These are phyloP conservation scores for Helicostylum pulchrum DNA, from an alignment of 192 early-diverging fungal genomes.

Conservation along the genomic window DNA sequence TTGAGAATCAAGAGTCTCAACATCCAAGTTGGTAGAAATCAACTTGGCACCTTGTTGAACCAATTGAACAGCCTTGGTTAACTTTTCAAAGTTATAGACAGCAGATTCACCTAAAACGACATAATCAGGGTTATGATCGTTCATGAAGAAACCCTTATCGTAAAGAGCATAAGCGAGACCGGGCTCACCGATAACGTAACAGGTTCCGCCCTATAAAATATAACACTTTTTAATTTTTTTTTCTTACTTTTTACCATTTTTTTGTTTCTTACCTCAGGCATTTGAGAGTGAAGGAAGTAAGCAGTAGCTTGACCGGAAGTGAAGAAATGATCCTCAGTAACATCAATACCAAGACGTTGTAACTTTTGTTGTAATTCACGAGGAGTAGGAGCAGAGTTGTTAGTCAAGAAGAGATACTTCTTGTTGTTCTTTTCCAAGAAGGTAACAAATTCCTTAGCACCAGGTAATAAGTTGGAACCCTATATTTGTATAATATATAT, in stretches of 20 bases:
- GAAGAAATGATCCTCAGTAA: conserved; percentile 52
- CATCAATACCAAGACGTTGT: conserved; percentile 48
- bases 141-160: conserved; percentile 59
- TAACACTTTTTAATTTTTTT: neutral
- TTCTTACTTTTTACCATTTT: neutral
- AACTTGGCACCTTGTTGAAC: conserved; percentile 54
- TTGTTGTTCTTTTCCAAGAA: conserved; percentile 51
- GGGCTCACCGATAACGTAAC: conserved; percentile 60
- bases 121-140: conserved; percentile 55
- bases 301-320: conserved; percentile 58
- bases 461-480: conserved; percentile 49
- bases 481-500: conserved; percentile 8
- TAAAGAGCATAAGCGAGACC: conserved; percentile 58
- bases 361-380: conserved; percentile 57
- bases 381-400: conserved; percentile 62
- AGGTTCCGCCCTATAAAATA: conserved; percentile 30
- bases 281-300: conserved; percentile 52
- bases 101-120: conserved; percentile 59
- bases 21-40: conserved; percentile 64
- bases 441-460: conserved; percentile 55
- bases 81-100: conserved; percentile 51
- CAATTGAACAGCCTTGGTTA: conserved; percentile 52
- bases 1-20: conserved; percentile 47
- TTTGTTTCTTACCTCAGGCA: conserved; percentile 30
- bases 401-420: conserved; percentile 60